Evolutionary conservation across 768 basidiomycete species (phyloP), one percentile per base, ranked within the genome.

Genomic region (Porphyrellus cyaneotinctus): DNA sequence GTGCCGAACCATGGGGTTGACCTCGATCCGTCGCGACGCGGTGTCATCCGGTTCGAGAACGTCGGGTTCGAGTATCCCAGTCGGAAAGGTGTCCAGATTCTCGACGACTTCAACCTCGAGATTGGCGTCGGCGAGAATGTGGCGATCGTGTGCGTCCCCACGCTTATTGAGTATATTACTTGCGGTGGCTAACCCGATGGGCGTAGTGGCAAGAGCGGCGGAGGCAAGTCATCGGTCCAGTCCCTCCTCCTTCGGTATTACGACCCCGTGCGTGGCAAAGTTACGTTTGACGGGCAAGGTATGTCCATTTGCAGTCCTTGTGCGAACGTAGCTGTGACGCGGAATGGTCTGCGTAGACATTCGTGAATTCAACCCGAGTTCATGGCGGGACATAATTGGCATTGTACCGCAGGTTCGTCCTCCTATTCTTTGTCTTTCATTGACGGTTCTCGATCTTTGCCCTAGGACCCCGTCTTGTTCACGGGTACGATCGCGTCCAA

Each of bases 401-500:
- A 83, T 97, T n/a, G 94, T 98, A 2, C 95, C 94, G 13, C 95
- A 97, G 71, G 78, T 75, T 30, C 18, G 64, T 56, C 12, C 20
- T 20, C 42, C 26, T 1, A 23, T 14, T 3, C 2, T 13, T 8
- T 0, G 4, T 12, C 6, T 11, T 20, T 17, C 10, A 1, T 18
- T n/a, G 22, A 47, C 17, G 11, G 11, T 13, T 31, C 2, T 17
- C 23, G 1, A 17, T n/a, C n/a, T 8, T 18, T 28, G 42, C 20
- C n/a, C 8, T 4, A 61, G 74, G 93, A 95, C 56, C 91, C 93
- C 0, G 83, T 93, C 3, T 70, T 97, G 26, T 97, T 97, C 70
- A 87, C 88, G 3, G 92, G 93, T 3, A 95, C 93, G 0, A 95
- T 97, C 46, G 92, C 92, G 3, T 88, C 90, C 2, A 98, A 98